Base-by-base conservation (phyloP, 2,329 filamentous ascomycete species). In the Tolypocladium tropicale region DNA sequence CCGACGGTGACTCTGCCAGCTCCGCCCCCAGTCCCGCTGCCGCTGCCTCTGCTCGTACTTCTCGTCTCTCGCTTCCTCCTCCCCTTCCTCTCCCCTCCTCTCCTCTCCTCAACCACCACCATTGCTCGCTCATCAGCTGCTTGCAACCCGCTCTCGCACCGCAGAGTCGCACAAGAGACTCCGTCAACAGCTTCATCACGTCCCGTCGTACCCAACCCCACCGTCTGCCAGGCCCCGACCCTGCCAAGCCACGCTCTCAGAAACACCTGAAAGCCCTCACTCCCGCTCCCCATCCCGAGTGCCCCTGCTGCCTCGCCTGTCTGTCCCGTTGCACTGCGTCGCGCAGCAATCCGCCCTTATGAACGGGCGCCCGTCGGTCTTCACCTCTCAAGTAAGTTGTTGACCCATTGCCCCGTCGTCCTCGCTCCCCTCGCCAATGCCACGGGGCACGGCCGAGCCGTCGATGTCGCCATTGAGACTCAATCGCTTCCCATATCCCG, bases 281-380 rank as follows among this genome's bases (percentile, higher is more conserved):
- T 14, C 33, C 6, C 34, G 30, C 52, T 5, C 23, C 37, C 23
- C 37, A 36, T 10, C 16, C 14, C 56, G 56, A 61, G 59, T 58
- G 59, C 60, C 53, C 33, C 56, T 51, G 56, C 36, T 34, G 57
- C 58, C 59, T 61, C 60, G 52, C 25, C 48, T 54, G 11, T 25
- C 34, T 23, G 11, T 46, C 48, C 41, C 61, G 57, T 64, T 66
- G 64, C 70, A 62, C 66, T 62, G 70, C 68, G 62, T 62, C 64
- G 63, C 64, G 53, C 55, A 46, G 55, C 51, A 74, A 79, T 74
- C 79, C 79, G 86, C 84, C 80, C 85, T 86, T 87, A 91, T 91
- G 88, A 88, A 85, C 86, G 86, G 86, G 80, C 85, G 86, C 82
- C 80, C 82, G 77, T 90, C 88, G 75, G 82, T 86, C 74, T 92